Base-by-base conservation (phyloP, 2,329 filamentous ascomycete genomes). In the Biscogniauxia sp. region DNA sequence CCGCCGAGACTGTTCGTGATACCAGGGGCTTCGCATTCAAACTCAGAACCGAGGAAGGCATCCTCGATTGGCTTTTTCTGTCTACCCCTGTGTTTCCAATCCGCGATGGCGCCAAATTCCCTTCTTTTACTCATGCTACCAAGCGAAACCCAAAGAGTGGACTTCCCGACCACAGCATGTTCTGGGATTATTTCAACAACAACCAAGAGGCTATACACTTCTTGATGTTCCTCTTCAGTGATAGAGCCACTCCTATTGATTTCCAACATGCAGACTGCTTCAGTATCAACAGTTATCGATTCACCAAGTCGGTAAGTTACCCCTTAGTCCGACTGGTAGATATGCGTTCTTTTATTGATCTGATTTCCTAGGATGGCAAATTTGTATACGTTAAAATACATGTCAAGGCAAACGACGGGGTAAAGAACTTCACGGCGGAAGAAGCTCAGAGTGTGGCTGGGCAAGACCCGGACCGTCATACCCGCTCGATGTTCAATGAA, bases 401-500 rank as follows among this genome's bases (percentile, higher is more conserved):
- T 62, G 74, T 84, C 64, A 79, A 78, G 57, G 73, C 82, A 0
- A 74, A 81, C 5, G 73, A 75, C 20, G 82, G 82, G 0, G 74
- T 79, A 56, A 74, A 79, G 51, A 80, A 75, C 7, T 72, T 82
- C 53, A 76, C 76, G 2, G 68, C 71, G 0, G 72, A 73, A 2
- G 79, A 84, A 50, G 75, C 72, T 56, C 68, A 5, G 55, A 60
- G 0, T 19, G 41, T 77, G 1, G 72, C 75, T 0, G 79, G 79
- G 0, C 72, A 76, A 6, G 80, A 86, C 49, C 84, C 85, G 0
- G 84, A 87, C 63, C 78, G 76, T 64, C 79, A 82, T 4, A 64
- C 59, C 3, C 52, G 59, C 4, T 58, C 55, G 6, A 15, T 65
- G 58, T 77, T 78, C 7, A 67, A 79, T 60, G 78, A 84, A 63